A percentile compares a stretch with the other conserved stretches of the same genome.
Evolutionary conservation across 495 filamentous ascomycete genomes (phyloP).

Genomic region (Cudoniella acicularis): DNA sequence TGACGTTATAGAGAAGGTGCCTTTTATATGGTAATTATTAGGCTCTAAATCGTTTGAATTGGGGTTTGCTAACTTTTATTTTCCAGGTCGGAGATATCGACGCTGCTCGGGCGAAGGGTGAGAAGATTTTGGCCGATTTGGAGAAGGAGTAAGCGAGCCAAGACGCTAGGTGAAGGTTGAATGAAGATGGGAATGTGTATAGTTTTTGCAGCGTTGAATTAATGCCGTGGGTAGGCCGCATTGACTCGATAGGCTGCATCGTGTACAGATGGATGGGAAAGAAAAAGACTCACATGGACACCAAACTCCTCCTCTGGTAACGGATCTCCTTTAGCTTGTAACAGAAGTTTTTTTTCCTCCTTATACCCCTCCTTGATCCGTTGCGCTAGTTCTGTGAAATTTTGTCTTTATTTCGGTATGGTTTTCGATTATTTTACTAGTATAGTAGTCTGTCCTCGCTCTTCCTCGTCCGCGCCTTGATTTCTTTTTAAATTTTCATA

Average conservation of each 20-base stretch:
- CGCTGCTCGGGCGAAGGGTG: conserved; percentile 91
- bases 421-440: background rate
- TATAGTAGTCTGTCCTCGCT: too few relatives aligned
- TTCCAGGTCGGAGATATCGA: conserved; percentile 83
- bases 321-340: conserved; percentile 16
- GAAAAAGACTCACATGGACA: conserved; percentile 81
- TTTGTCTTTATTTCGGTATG: too few relatives aligned
- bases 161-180: background rate
- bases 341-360: conserved; percentile 17
- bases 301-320: conserved; percentile 42
- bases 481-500: too few relatives aligned
- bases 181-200: background rate
- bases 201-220: conserved; percentile 4
- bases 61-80: conserved; percentile 13
- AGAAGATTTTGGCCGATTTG: conserved; percentile 98
- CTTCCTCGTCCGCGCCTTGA: too few relatives aligned
- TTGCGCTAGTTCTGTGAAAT: background rate
- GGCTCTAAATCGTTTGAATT: too few relatives aligned
- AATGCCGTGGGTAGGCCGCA: background rate
- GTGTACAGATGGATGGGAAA: conserved; percentile 60
- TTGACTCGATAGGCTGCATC: background rate
- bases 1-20: too few relatives aligned
- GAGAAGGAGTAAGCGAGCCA: background rate
- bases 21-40: conserved; percentile 99
- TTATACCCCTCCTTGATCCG: background rate